Percentiles rank a stretch among this genome's conserved stretches.
Conservation (phyloP, 2,329 filamentous ascomycete species). For the Apiospora saccharicola region DNA sequence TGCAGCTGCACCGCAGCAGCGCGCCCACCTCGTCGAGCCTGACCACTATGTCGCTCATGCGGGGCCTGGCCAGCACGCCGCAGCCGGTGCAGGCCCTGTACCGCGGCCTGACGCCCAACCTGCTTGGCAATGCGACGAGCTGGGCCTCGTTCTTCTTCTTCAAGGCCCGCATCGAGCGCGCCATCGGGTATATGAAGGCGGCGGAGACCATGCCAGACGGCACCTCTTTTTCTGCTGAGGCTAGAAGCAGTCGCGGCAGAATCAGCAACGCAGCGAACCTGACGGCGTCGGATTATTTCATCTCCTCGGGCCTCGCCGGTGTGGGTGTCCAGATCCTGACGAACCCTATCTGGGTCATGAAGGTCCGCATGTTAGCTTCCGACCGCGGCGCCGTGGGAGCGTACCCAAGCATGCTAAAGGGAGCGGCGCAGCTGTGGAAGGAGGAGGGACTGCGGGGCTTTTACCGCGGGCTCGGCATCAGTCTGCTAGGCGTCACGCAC, state of each 20-base stretch:
- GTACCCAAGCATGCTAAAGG: constrained; percentile 79
- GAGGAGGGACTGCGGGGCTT: constrained; percentile 82
- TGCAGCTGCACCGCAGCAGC: constrained; percentile 72
- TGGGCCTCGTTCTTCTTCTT: constrained; percentile 94
- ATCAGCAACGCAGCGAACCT: constrained; percentile 43
- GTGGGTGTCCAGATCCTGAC: constrained; percentile 81
- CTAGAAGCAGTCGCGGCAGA: background rate
- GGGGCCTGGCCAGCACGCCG: constrained; percentile 56
- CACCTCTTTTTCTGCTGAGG: background rate
- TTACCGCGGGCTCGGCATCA: constrained; percentile 85
- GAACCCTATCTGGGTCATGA: constrained; percentile 97
- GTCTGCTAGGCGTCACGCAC: constrained; percentile 86
- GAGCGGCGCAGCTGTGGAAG: constrained; percentile 69
- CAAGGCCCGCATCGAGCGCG: constrained; percentile 63
- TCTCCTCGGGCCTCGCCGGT: constrained; percentile 75
- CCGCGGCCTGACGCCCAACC: constrained; percentile 87
- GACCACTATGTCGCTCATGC: constrained; percentile 61
- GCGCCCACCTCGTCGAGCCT: constrained; percentile 47
- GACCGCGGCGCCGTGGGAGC: constrained; percentile 77
- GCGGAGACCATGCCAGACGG: background rate
- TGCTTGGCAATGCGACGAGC: constrained; percentile 87
- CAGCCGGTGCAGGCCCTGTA: constrained; percentile 77
- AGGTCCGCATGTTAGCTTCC: constrained; percentile 94
- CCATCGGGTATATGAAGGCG: constrained; percentile 47
- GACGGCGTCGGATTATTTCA: constrained; percentile 77